Percentiles rank a stretch among this genome's conserved stretches.
Conservation (phyloP, 495 filamentous ascomycete species). For the Podospora fimiseda region DNA sequence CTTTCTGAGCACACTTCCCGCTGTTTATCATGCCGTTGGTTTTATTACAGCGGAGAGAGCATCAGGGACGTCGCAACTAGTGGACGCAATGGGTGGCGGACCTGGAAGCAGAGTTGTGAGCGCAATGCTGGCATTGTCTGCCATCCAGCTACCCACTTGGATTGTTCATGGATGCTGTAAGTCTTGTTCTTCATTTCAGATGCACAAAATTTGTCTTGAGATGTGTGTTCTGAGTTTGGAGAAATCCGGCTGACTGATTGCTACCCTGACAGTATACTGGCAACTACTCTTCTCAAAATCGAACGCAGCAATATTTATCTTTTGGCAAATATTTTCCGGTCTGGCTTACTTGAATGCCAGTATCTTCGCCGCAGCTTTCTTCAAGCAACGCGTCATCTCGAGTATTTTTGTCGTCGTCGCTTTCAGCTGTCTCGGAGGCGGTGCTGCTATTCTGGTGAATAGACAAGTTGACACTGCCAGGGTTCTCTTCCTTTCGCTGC, state of each 20-base stretch:
- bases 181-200: slow-evolving; percentile 21
- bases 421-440: slow-evolving; percentile 11
- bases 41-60: slow-evolving; percentile 68
- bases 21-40: slow-evolving; percentile 24
- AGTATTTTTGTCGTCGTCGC: slow-evolving; percentile 16
- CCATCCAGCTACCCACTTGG: slow-evolving; percentile 12
- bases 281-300: slow-evolving; percentile 56
- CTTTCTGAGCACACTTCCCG: slow-evolving; percentile 12
- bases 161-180: slow-evolving; percentile 34
- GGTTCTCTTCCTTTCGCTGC: slow-evolving; percentile 9
- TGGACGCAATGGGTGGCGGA: slow-evolving; percentile 60
- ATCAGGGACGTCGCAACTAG: slow-evolving; percentile 62
- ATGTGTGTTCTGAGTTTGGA: too few relatives aligned
- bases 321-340: slow-evolving; percentile 55
- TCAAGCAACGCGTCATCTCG: slow-evolving; percentile 52
- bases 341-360: slow-evolving; percentile 58
- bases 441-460: slow-evolving; percentile 12
- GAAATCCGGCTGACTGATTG: too few relatives aligned
- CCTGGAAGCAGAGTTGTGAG: slow-evolving; percentile 9
- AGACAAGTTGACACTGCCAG: not conserved
- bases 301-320: slow-evolving; percentile 51
- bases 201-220: too few relatives aligned
- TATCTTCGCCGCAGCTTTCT: slow-evolving; percentile 62
- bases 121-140: slow-evolving; percentile 6
- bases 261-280: slow-evolving; percentile 36